A percentile compares a stretch with the other conserved stretches of the same genome.
Conservation (phyloP, 2,329 filamentous ascomycete genomes). For the Neonectria neomacrospora region DNA sequence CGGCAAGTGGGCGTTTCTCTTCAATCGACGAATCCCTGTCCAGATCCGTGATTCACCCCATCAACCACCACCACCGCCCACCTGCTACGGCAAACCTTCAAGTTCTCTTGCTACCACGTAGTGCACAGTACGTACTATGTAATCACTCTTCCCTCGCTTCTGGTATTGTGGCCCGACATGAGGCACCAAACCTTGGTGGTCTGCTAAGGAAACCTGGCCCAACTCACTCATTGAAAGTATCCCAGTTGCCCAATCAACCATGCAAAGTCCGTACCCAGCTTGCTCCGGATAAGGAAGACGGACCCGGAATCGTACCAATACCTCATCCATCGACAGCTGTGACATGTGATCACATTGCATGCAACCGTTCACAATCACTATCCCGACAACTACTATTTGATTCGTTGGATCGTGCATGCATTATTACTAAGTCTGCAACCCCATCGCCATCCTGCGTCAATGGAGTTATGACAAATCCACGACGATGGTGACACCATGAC, state of each 20-base stretch:
- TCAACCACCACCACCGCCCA: slow-evolving; percentile 12
- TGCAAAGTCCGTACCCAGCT: slow-evolving; percentile 3
- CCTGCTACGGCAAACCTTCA: background rate
- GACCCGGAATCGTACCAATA: background rate
- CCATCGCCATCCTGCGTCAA: slow-evolving; percentile 18
- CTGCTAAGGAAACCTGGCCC: slow-evolving; percentile 14
- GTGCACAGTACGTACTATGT: too few relatives aligned
- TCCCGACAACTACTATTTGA: background rate
- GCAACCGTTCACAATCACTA: background rate
- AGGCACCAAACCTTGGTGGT: slow-evolving; percentile 6
- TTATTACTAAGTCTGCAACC: slow-evolving; percentile 26
- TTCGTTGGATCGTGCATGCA: slow-evolving; percentile 27
- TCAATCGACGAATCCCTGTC: background rate
- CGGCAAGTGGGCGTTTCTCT: background rate
- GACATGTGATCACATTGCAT: background rate
- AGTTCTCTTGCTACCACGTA: too few relatives aligned
- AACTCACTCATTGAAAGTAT: background rate
- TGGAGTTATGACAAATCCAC: background rate
- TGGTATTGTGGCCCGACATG: too few relatives aligned
- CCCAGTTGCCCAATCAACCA: slow-evolving; percentile 41
- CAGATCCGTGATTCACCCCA: slow-evolving; percentile 15
- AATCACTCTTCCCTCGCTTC: background rate
- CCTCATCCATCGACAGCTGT: background rate
- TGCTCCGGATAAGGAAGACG: background rate
- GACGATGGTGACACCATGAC: slow-evolving; percentile 5